Base-by-base conservation (phyloP, 306 rosid genomes). In the Quercus mongolica region DNA sequence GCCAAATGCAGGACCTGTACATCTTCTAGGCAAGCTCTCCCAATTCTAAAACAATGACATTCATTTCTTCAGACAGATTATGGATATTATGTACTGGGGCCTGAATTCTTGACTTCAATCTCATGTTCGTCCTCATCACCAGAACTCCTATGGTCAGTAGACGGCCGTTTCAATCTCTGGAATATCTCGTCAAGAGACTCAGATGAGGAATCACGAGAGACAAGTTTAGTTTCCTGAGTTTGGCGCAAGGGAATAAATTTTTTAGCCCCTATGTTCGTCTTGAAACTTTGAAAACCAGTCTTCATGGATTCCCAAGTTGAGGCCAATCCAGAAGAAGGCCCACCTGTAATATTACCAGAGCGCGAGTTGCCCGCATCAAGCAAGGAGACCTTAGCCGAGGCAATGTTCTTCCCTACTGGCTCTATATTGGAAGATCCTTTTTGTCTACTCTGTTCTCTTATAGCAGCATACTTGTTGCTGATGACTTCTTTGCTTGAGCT, bases 151-250 rank as follows among this genome's bases (percentile, higher is more conserved):
- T 72, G 89, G 55, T 84, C 91, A 23, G 31, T 59, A 56, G 96
- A 88, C 33, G 97, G 97, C 71, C 81, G 91, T 56, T 90, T 92
- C 85, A 93, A 84, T 89, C 96, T 88, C 85, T 93, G 99, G 79
- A 95, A 93, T 83, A 95, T 91, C 74, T 93, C 97, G 74, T 95
- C 99, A 6, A 95, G 99, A 69, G 99, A 90, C 83, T 92, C 94
- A 1, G 94, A 84, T 1, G 98, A 95, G 75, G 94, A 82, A 80
- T 3, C 88, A 41, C 78, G 92, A 55, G 95, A 55, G n/a, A 88
- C 75, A 12, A 82, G 74, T 70, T 65, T 74, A 78, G 69, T 77
- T 71, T 86, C 96, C 76, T 84, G 92, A 26, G 74, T 79, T 86
- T 94, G 94, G 73, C 85, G 90, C 62, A 87, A 10, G 49, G 98